Conservation (phyloP, 1,284 basidiomycete species). For the Inonotus obliquus region DNA sequence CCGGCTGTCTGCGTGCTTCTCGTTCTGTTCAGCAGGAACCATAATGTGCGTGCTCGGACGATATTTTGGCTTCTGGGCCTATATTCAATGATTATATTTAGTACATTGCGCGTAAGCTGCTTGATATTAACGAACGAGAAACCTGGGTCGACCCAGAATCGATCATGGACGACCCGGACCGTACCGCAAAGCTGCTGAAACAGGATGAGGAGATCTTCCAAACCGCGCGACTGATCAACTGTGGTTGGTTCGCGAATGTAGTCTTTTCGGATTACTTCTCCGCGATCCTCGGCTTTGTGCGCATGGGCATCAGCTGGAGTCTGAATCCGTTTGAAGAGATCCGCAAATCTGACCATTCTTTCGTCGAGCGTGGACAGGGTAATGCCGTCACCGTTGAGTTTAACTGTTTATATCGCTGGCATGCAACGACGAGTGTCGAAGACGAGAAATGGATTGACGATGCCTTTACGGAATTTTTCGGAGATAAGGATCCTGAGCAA, state of each 20-base stretch:
- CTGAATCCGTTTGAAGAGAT: slow-evolving; percentile 24
- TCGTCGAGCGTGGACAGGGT: slow-evolving; percentile 27
- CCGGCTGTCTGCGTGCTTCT: slow-evolving; percentile 45
- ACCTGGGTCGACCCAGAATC: slow-evolving; percentile 31
- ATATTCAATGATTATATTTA: slow-evolving; percentile 18
- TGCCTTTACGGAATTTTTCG: slow-evolving; percentile 49
- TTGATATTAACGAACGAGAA: slow-evolving; percentile 48
- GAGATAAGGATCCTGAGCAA: slow-evolving; percentile 45
- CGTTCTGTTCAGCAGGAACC: slow-evolving; percentile 46
- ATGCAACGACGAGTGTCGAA: slow-evolving; percentile 62
- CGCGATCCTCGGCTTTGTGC: slow-evolving; percentile 25
- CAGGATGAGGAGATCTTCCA: slow-evolving; percentile 37
- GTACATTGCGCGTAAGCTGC: slow-evolving; percentile 48
- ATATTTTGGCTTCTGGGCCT: neutral
- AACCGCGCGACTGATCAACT: slow-evolving; percentile 34
- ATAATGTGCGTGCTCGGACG: slow-evolving; percentile 35
- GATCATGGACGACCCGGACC: slow-evolving; percentile 20
- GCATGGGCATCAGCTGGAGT: slow-evolving; percentile 21
- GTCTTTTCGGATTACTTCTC: slow-evolving; percentile 27
- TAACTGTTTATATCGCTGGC: slow-evolving; percentile 47
- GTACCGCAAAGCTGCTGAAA: slow-evolving; percentile 11
- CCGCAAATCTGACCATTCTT: slow-evolving; percentile 22
- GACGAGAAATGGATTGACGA: slow-evolving; percentile 66
- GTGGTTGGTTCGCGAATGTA: slow-evolving; percentile 28
- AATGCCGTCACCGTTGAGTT: slow-evolving; percentile 27